Conservation (phyloP, 257 asterid genomes). For the Cordia subcordata region DNA sequence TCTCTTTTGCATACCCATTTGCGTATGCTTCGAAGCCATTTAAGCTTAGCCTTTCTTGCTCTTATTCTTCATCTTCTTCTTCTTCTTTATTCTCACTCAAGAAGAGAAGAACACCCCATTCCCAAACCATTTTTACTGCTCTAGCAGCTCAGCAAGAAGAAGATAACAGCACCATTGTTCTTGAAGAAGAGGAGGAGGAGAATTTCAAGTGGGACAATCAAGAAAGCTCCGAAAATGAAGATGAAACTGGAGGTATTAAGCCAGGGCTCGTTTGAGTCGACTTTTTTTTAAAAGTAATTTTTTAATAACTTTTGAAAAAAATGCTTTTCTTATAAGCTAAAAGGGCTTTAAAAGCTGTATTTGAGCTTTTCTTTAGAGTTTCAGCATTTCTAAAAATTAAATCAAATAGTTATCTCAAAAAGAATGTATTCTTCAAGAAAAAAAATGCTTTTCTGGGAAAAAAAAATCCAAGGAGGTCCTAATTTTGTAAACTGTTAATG, state of each 20-base stretch:
- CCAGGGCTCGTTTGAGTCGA: no score
- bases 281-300: no score
- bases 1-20: slow-evolving; percentile 23
- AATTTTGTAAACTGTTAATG: no score
- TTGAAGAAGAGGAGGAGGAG: slow-evolving; percentile 29
- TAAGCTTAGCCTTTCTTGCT: slow-evolving; percentile 30
- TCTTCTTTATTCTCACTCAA: slow-evolving; percentile 24
- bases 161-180: slow-evolving; percentile 42
- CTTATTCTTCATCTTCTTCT: slow-evolving; percentile 33
- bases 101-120: slow-evolving; percentile 27
- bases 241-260: slow-evolving; percentile 10
- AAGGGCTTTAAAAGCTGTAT: no score
- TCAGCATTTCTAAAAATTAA: no score
- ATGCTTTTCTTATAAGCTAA: no score
- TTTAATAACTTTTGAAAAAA: no score
- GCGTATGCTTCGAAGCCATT: slow-evolving; percentile 44
- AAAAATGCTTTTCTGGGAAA: no score
- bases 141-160: slow-evolving; percentile 12
- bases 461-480: no score
- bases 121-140: slow-evolving; percentile 35
- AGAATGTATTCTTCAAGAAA: no score
- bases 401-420: no score
- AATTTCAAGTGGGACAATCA: slow-evolving; percentile 14
- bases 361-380: no score
- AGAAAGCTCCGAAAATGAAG: slow-evolving; percentile 4